Conservation (phyloP, 345 rosid species). For the Populus ilicifolia region DNA sequence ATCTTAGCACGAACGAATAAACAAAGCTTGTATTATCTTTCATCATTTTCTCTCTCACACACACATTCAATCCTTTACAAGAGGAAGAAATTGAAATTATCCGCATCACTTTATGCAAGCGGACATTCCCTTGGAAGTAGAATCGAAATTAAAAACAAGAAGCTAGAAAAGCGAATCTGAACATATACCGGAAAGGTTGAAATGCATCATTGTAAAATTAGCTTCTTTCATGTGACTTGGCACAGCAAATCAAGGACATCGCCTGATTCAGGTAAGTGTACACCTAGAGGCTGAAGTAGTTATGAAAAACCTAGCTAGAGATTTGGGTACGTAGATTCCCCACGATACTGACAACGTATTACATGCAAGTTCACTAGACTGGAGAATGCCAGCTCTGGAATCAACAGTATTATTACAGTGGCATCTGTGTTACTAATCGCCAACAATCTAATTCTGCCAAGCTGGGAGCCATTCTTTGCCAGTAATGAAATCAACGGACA, state of each 20-base stretch:
- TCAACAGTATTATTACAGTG: not conserved
- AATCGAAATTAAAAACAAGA: not conserved
- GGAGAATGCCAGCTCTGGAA: not conserved
- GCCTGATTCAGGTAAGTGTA: not conserved
- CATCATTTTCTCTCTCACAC: not conserved
- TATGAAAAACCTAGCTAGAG: not conserved
- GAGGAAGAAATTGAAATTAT: not conserved
- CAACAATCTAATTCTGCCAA: slow-evolving; percentile 16
- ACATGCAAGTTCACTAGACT: too few relatives aligned
- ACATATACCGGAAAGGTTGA: not conserved
- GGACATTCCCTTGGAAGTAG: not conserved
- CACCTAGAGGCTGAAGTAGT: not conserved
- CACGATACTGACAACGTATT: not conserved
- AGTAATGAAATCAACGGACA: slow-evolving; percentile 62
- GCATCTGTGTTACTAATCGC: not conserved
- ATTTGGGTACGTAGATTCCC: not conserved
- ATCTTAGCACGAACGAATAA: not conserved
- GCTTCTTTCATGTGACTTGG: too few relatives aligned
- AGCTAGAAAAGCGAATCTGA: not conserved
- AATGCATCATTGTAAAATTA: too few relatives aligned
- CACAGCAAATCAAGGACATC: not conserved
- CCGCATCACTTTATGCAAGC: not conserved
- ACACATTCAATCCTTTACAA: not conserved
- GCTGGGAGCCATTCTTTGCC: slow-evolving; percentile 85
- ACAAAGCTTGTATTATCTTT: not conserved